Evolutionary conservation across 768 basidiomycete species (phyloP).

Genomic region (Calocera cornea): DNA sequence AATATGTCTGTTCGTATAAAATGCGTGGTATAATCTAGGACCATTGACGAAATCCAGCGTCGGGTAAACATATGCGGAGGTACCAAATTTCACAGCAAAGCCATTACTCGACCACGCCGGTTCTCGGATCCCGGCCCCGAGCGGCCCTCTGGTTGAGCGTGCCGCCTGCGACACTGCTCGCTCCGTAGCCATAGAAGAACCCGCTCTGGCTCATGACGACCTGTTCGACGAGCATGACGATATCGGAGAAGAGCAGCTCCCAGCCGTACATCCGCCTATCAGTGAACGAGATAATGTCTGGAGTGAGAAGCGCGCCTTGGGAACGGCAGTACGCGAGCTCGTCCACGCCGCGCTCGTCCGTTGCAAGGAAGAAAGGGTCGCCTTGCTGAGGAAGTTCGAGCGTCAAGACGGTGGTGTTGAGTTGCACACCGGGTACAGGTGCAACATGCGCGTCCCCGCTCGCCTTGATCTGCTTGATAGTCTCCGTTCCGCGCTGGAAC

Average conservation of each 20-base stretch:
- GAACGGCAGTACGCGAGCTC: slow-evolving; percentile 11
- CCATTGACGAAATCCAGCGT: background rate
- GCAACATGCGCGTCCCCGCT: background rate
- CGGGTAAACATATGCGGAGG: background rate
- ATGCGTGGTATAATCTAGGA: background rate
- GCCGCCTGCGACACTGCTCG: slow-evolving; percentile 31
- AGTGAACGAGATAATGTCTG: slow-evolving; percentile 13
- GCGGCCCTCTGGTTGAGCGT: slow-evolving; percentile 29
- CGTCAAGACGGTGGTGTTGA: background rate
- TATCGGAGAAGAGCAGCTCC: slow-evolving; percentile 5
- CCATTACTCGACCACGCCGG: slow-evolving; percentile 26
- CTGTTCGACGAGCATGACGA: slow-evolving; percentile 7
- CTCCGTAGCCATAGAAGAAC: slow-evolving; percentile 29
- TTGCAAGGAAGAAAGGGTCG: slow-evolving; percentile 16
- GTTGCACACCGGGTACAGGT: slow-evolving; percentile 2
- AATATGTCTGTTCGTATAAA: too few species aligned
- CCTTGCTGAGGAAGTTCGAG: background rate
- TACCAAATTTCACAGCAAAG: background rate
- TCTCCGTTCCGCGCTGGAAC: background rate
- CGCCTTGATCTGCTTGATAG: background rate
- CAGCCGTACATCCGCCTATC: slow-evolving; percentile 9
- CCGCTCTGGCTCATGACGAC: slow-evolving; percentile 23
- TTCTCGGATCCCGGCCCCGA: slow-evolving; percentile 27
- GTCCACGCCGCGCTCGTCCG: slow-evolving; percentile 16
- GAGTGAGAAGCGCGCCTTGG: slow-evolving; percentile 11